Evolutionary conservation across 768 basidiomycete genomes (phyloP), one percentile per base, ranked within the genome.

Genomic region (Cystobasidiopsis lactophilus): DNA sequence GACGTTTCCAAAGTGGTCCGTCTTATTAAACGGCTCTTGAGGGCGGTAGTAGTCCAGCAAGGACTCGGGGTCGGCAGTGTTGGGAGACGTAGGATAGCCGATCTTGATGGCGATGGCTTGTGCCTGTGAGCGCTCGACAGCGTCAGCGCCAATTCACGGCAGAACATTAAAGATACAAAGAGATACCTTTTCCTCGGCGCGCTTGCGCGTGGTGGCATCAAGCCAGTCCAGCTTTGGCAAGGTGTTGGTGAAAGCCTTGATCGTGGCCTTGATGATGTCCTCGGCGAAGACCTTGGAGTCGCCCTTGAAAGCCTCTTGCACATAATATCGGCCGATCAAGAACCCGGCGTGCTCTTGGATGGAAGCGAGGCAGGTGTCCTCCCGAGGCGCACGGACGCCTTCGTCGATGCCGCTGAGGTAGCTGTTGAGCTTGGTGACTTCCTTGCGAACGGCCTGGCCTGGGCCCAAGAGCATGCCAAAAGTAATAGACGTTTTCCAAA

Each of bases 21-120:
- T 69, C 31, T 74, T 67, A 55, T 77, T 69, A 43, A 88, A 71
- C 45, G 76, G 74, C 41, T 85, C 74, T n/a, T 67, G 67, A 10
- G 68, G 56, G 5, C 58, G 66, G 64, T 95, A 96, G 67, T 86
- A 96, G 38, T 63, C 68, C 27, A 73, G 70, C 40, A 96, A 74
- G 9, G 82, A 78, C 24, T 67, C 66, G 37, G 86, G 72, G 61
- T 77, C 71, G 18, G 70, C 71, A 1, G 83, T 88, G 65, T 96
- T 74, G 1, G 93, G 93, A 2, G 77, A 84, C 4, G 79, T 62
- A 1, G 93, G 91, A 68, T 79, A 96, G 53, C 93, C 93, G 56
- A 98, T 82, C 72, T 95, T 91, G 65, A 85, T 75, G 27, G 78
- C 76, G 56, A 89, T 79, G 0, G 77, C 76, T 62, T 80, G 74